Base-by-base conservation (phyloP, 2,329 filamentous ascomycete genomes). In the Pyrenophora tritici-repentis region DNA sequence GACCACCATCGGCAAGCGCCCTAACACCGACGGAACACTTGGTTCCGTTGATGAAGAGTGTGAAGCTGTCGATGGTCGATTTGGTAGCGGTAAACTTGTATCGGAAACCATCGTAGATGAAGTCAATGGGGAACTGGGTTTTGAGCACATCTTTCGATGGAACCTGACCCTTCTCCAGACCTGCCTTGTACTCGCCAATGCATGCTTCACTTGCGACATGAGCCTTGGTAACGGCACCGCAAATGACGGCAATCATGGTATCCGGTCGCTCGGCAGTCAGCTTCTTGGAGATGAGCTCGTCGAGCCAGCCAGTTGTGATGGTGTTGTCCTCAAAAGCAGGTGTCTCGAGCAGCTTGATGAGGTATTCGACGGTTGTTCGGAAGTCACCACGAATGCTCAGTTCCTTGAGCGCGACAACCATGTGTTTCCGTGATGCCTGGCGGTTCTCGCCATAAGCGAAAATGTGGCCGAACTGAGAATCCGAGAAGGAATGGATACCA, bases 351-450 rank as follows among this genome's bases (percentile, higher is more conserved):
- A 99, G 85, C 83, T 99, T 99, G 78, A 99, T 97, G 59, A 99
- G 85, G 74, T 99, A 99, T 76, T 99, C 94, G 48, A 99, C 93
- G 1, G 94, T 99, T 46, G 94, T 99, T 72, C 92, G 85, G 84
- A 99, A 99, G 75, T 99, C 94, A 83, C 94, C 94, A 78, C 94
- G 94, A 81, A 99, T 99, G 80, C 93, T 99, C 78, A 99, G 78
- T 78, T 99, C 94, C 82, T 99, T 99, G 72, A 99, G 79, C 13
- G 94, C 94, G 64, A 99, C 89, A 63, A 99, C 92, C 94, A 99
- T 99, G 81, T 99, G 95, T 77, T 99, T 99, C 62, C 94, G 83
- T 20, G 94, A 99, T 20, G 94, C 92, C 42, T 91, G 88, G 75
- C 94, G 87, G 80, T 95, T 99, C 82, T 99, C 94, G 55, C 94